phyloP scores from a whole-genome alignment of 805 yeast genomes.

The Yarrowia sp. region DNA sequence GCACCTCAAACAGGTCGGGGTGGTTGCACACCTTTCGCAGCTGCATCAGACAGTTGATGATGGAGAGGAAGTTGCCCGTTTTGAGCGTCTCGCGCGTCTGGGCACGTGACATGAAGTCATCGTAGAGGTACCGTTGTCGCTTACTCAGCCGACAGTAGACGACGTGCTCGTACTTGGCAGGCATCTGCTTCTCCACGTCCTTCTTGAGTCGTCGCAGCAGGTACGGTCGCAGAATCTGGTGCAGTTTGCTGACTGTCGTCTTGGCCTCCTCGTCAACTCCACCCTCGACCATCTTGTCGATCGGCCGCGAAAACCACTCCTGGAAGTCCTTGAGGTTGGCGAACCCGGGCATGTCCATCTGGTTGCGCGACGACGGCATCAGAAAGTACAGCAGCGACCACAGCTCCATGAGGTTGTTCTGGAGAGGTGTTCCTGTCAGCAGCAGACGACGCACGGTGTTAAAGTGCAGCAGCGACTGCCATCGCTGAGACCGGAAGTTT shows the following conservation, averaged over 20 bases:
- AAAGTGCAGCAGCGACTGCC: slow-evolving; percentile 94
- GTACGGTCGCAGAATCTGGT: slow-evolving; percentile 91
- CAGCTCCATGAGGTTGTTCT: slow-evolving; percentile 88
- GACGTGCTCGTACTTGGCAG: slow-evolving; percentile 93
- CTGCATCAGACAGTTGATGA: slow-evolving; percentile 97
- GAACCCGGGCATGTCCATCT: slow-evolving; percentile 81
- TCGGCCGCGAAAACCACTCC: slow-evolving; percentile 98
- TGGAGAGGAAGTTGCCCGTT: slow-evolving; percentile 90
- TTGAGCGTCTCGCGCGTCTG: slow-evolving; percentile 91
- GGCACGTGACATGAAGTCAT: slow-evolving; percentile 96
- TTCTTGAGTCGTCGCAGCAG: slow-evolving; percentile 85
- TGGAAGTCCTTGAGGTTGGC: slow-evolving; percentile 95
- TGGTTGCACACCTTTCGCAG: slow-evolving; percentile 94
- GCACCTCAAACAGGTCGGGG: slow-evolving; percentile 91
- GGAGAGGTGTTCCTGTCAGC: slow-evolving; percentile 95
- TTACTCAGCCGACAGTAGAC: slow-evolving; percentile 89
- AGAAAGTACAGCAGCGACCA: slow-evolving; percentile 94
- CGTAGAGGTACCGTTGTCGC: slow-evolving; percentile 86
- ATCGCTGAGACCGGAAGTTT: slow-evolving; percentile 91
- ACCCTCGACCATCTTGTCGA: slow-evolving; percentile 85
- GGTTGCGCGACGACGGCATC: slow-evolving; percentile 80
- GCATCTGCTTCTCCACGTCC: slow-evolving; percentile 99
- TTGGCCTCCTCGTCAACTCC: slow-evolving; percentile 65
- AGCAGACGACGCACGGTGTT: slow-evolving; percentile 85
- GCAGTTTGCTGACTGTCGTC: slow-evolving; percentile 81